These are phyloP conservation scores for Paecilomyces fulvus DNA, from an alignment of 2,329 filamentous ascomycete genomes.

Conservation along the genomic window DNA sequence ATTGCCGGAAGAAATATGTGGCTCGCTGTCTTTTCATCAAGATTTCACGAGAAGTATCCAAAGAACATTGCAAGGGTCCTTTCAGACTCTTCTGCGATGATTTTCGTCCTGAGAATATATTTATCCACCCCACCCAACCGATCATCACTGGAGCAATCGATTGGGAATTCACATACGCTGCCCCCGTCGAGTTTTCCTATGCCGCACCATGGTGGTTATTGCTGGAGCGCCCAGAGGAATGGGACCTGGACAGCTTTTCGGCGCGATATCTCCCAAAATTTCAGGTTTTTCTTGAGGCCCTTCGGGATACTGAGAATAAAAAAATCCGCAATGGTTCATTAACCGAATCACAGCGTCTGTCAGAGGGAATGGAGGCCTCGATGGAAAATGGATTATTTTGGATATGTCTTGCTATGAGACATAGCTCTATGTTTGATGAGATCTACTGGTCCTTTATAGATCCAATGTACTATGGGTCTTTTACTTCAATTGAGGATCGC, in stretches of 20 bases:
- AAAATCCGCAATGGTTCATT: constrained; percentile 11
- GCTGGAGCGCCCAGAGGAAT: constrained; percentile 18
- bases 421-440: constrained; percentile 20
- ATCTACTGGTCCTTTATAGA: constrained; percentile 23
- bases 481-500: constrained; percentile 16
- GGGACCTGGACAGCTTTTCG: constrained; percentile 18
- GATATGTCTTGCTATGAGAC: constrained; percentile 17
- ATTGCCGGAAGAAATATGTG: constrained; percentile 20
- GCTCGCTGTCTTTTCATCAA: constrained; percentile 16
- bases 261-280: constrained; percentile 14
- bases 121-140: constrained; percentile 14
- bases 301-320: constrained; percentile 14
- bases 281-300: constrained; percentile 16
- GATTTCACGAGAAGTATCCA: constrained; percentile 11
- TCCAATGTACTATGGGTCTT: constrained; percentile 15
- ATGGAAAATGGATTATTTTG: constrained; percentile 20
- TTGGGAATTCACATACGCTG: constrained; percentile 21
- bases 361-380: constrained; percentile 14
- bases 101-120: constrained; percentile 18
- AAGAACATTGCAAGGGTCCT: constrained; percentile 13
- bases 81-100: constrained; percentile 23
- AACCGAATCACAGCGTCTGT: constrained; percentile 12
- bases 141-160: constrained; percentile 15
- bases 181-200: constrained; percentile 15
- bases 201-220: constrained; percentile 20